A percentile compares a stretch with the other conserved stretches of the same genome.
Evolutionary conservation across 2,329 filamentous ascomycete genomes (phyloP).

Genomic region (Massarina eburnea): DNA sequence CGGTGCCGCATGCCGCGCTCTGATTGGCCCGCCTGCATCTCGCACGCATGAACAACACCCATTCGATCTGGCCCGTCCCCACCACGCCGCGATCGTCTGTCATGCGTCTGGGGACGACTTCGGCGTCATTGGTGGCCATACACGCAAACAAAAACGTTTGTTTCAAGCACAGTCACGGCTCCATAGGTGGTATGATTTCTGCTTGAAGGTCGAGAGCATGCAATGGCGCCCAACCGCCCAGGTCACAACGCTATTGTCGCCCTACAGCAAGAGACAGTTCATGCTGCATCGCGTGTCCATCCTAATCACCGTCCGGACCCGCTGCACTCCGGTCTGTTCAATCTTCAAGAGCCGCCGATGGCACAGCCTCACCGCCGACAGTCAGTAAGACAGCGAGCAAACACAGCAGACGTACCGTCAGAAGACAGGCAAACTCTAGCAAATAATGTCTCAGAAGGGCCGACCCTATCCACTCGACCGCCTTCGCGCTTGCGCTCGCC

Average conservation of each 20-base stretch:
- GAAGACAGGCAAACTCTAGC: conserved; percentile 14
- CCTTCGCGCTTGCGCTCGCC: conserved; percentile 9
- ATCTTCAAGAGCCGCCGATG: conserved; percentile 26
- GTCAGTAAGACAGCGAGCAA: conserved; percentile 15
- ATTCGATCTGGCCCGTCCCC: no score
- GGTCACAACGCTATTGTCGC: conserved; percentile 4
- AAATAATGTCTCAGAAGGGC: conserved; percentile 23
- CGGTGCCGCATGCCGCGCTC: conserved; percentile 50
- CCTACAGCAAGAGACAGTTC: neutral
- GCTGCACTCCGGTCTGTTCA: conserved; percentile 21
- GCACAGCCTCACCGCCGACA: conserved; percentile 29
- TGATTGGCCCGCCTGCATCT: neutral
- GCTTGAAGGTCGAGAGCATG: conserved; percentile 18
- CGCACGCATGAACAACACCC: conserved; percentile 41
- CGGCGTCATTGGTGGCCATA: conserved; percentile 10
- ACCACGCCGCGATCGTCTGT: conserved; percentile 36
- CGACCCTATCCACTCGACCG: conserved; percentile 22
- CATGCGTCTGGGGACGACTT: neutral
- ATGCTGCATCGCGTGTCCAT: conserved; percentile 5
- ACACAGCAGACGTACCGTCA: conserved; percentile 15
- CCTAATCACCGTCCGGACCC: conserved; percentile 22
- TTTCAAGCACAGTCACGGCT: conserved; percentile 28
- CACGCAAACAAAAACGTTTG: conserved; percentile 17
- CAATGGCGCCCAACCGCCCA: conserved; percentile 8
- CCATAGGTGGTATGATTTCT: conserved; percentile 8